Conservation (phyloP, 192 early-diverging fungal species). For the Umbelopsis sp. region DNA sequence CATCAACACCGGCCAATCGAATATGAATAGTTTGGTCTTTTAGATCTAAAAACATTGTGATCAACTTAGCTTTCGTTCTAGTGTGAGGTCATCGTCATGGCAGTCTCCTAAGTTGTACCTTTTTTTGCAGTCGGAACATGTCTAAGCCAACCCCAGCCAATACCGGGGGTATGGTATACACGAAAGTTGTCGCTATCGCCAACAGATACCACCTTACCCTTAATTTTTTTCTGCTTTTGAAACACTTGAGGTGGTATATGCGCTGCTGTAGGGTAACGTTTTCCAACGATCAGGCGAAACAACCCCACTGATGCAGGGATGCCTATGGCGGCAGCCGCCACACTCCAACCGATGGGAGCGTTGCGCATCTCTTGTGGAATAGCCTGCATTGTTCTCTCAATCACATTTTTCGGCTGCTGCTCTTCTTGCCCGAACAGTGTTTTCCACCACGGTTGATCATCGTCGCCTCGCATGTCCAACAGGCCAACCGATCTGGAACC, state of each 20-base stretch:
- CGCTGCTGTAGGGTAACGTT: constrained; percentile 45
- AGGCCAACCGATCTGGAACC: neutral
- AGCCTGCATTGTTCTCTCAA: neutral
- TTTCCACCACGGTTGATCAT: constrained; percentile 18
- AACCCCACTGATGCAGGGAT: constrained; percentile 23
- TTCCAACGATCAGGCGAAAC: constrained; percentile 37
- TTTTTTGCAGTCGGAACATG: constrained; percentile 42
- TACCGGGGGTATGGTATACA: constrained; percentile 56
- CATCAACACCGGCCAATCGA: constrained; percentile 70
- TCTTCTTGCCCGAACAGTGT: neutral
- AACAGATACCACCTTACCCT: constrained; percentile 51
- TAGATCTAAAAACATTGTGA: constrained; percentile 35
- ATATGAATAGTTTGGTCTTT: constrained; percentile 65
- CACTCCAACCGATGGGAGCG: constrained; percentile 13
- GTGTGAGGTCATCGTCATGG: no score
- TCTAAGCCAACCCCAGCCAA: constrained; percentile 51
- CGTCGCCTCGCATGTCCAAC: constrained; percentile 1
- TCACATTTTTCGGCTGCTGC: neutral
- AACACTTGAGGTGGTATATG: constrained; percentile 53
- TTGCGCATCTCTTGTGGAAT: constrained; percentile 8
- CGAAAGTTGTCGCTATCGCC: constrained; percentile 62
- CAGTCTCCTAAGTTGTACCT: constrained; percentile 23
- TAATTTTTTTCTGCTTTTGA: constrained; percentile 32
- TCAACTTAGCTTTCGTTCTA: neutral
- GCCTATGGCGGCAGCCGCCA: constrained; percentile 35